phyloP scores from a whole-genome alignment of 2,329 filamentous ascomycete species.

The Botryosphaeria dothidea region DNA sequence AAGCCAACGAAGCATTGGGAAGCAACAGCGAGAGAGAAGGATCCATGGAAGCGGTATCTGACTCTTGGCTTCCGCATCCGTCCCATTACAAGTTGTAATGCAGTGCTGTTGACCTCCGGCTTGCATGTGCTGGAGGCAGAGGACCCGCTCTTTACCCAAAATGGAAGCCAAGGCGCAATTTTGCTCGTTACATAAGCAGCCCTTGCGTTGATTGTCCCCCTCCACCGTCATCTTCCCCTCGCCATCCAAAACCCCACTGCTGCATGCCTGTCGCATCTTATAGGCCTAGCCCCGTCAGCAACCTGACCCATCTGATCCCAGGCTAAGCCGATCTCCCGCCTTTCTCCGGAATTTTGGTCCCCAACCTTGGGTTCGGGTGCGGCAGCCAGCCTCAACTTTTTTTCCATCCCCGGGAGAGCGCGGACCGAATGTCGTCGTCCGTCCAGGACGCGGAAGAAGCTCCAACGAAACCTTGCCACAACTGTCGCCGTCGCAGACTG shows the following conservation, averaged over 20 bases:
- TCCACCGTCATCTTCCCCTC: background rate
- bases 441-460: background rate
- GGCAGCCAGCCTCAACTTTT: background rate
- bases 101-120: background rate
- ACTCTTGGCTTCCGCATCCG: background rate
- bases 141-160: background rate
- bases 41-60: background rate
- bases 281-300: background rate
- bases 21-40: background rate
- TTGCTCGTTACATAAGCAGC: background rate
- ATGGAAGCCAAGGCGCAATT: constrained; percentile 2
- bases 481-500: constrained; percentile 61
- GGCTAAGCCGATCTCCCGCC: background rate
- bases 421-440: constrained; percentile 4
- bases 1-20: background rate
- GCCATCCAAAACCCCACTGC: background rate
- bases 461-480: constrained; percentile 55
- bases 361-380: background rate
- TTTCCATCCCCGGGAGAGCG: background rate
- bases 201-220: background rate
- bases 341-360: background rate
- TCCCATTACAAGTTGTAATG: background rate
- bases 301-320: background rate
- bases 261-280: background rate
- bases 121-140: background rate